A percentile compares a stretch with the other conserved stretches of the same genome.
These are phyloP conservation scores for Schwanniomyces polymorphus DNA, from an alignment of 805 yeast genomes.

Conservation along the genomic window DNA sequence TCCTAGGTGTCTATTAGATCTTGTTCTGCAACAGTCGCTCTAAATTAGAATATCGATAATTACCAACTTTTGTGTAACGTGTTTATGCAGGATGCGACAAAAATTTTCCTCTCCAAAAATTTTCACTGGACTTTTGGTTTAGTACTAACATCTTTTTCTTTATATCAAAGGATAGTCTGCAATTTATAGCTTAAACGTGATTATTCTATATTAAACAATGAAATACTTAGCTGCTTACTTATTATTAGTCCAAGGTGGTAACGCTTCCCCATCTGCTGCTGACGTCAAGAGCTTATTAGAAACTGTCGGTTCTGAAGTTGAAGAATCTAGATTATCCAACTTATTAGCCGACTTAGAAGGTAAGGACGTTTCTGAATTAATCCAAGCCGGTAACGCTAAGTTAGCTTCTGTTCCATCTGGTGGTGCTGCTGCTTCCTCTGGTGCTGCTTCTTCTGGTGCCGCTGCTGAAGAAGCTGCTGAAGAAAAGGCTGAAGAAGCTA, in stretches of 20 bases:
- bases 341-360: slow-evolving; percentile 89
- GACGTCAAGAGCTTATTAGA: slow-evolving; percentile 41
- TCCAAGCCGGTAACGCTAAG: slow-evolving; percentile 93
- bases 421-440: slow-evolving; percentile 89
- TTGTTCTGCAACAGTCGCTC: neutral
- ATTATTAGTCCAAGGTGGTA: slow-evolving; percentile 48
- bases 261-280: slow-evolving; percentile 44
- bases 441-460: slow-evolving; percentile 70
- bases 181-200: slow-evolving; percentile 68
- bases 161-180: slow-evolving; percentile 79
- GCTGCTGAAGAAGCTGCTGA: slow-evolving; percentile 70
- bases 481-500: slow-evolving; percentile 32
- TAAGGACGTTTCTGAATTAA: slow-evolving; percentile 84
- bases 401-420: slow-evolving; percentile 97
- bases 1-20: too few species aligned
- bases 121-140: neutral
- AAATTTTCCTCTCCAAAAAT: slow-evolving; percentile 1
- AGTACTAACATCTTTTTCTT: neutral
- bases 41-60: neutral
- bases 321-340: slow-evolving; percentile 78
- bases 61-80: neutral
- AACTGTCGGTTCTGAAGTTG: slow-evolving; percentile 84
- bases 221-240: slow-evolving; percentile 50
- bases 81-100: neutral
- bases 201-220: slow-evolving; percentile 55